Base-by-base conservation (phyloP, 805 yeast genomes). In the Candida oleophila region DNA sequence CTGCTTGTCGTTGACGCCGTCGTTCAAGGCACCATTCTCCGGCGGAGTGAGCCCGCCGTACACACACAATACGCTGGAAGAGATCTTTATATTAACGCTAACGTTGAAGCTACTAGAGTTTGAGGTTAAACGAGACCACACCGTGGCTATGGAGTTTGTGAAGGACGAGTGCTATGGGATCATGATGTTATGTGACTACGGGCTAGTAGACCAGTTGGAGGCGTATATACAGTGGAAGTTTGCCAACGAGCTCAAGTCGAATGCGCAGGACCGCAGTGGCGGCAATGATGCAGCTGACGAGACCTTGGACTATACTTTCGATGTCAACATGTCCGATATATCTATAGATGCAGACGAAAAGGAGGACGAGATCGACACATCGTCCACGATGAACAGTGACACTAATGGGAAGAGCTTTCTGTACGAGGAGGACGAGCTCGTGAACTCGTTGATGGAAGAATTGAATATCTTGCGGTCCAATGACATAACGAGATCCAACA, bases 31-130 rank as follows among this genome's bases (percentile, higher is more conserved):
- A 7, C 14, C 39, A 19, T 22, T 38, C 22, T 20, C 22, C 19
- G 41, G 41, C 41, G 28, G 19, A 15, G 41, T 38, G 33, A 34
- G 12, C 7, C 12, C 40, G 30, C 41, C 44, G 5, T n/a, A n/a
- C n/a, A n/a, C n/a, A n/a, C 44, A 40, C 42, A 39, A 38, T 20
- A 12, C 48, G 15, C 25, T 28, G 20, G 22, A 60, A 44, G 73
- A 70, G 44, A 53, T 65, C 4, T 71, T 70, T 49, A 62, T 71
- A 14, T 71, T 69, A 7, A 63, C 55, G 22, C 49, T 68, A 14
- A 49, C 48, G 9, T 53, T 71, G 42, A 49, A 51, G 32, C 43
- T 66, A 11, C 49, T 61, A 22, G 53, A 57, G 18, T 60, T 68
- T 35, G 36, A 52, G 1, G 49, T 65, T 2, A 45, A 53, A 4